Conservation (phyloP, 2,329 filamentous ascomycete genomes). For the Diaporthe ampelina region DNA sequence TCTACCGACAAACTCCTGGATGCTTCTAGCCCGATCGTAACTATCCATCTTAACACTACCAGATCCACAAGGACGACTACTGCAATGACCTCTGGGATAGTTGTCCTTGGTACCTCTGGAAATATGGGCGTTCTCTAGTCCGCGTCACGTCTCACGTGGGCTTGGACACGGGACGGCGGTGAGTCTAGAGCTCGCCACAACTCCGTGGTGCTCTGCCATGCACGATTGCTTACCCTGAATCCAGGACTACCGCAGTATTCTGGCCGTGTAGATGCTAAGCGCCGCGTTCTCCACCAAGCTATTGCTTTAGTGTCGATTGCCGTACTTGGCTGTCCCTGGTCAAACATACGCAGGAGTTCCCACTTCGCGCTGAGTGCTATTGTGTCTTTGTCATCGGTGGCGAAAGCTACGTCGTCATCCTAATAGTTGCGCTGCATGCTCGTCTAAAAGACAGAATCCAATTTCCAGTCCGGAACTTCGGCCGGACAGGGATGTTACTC, state of each 20-base stretch:
- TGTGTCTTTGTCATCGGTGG: slow-evolving; percentile 52
- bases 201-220: slow-evolving; percentile 54
- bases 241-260: slow-evolving; percentile 35
- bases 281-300: slow-evolving; percentile 54
- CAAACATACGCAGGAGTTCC: slow-evolving; percentile 54
- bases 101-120: slow-evolving; percentile 54
- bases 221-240: slow-evolving; percentile 38
- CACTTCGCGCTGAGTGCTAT: slow-evolving; percentile 55
- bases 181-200: slow-evolving; percentile 46
- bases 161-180: slow-evolving; percentile 62
- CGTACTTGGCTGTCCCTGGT: slow-evolving; percentile 53
- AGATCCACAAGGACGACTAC: slow-evolving; percentile 56
- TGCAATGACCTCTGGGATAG: slow-evolving; percentile 54
- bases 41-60: slow-evolving; percentile 57
- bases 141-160: slow-evolving; percentile 62
- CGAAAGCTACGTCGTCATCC: slow-evolving; percentile 42
- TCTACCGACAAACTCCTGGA: slow-evolving; percentile 50
- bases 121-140: slow-evolving; percentile 60
- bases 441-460: slow-evolving; percentile 29
- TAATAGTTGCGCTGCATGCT: slow-evolving; percentile 38
- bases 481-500: slow-evolving; percentile 34
- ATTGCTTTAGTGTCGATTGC: slow-evolving; percentile 52
- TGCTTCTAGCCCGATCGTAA: slow-evolving; percentile 56
- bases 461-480: slow-evolving; percentile 39
- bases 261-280: slow-evolving; percentile 47